Conservation (phyloP, 495 filamentous ascomycete genomes). For the Friedmanniomyces simplex region DNA sequence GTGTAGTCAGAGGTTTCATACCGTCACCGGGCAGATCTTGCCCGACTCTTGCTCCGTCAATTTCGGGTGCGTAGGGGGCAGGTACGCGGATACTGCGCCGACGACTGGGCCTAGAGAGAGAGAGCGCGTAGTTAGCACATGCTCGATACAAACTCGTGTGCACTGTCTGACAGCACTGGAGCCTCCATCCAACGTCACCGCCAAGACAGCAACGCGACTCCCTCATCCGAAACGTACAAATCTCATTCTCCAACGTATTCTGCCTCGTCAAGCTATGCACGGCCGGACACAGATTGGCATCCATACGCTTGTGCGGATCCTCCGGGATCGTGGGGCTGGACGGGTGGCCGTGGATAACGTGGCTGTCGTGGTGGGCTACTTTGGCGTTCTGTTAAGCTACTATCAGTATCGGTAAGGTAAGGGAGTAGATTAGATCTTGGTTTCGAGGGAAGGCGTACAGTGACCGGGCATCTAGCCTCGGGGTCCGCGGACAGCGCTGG, state of each 20-base stretch:
- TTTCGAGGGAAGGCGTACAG: neutral
- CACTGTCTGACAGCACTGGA: too few species aligned
- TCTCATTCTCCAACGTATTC: slow-evolving; percentile 5
- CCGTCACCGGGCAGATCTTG: neutral
- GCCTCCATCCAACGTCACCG: too few species aligned
- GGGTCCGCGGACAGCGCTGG: slow-evolving; percentile 8
- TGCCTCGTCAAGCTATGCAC: neutral
- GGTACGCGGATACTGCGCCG: slow-evolving; percentile 5
- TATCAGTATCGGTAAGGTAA: neutral
- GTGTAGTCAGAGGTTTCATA: neutral
- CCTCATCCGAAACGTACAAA: too few species aligned
- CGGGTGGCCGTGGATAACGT: slow-evolving; percentile 18
- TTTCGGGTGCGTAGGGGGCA: slow-evolving; percentile 16
- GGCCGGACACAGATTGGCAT: slow-evolving; percentile 10
- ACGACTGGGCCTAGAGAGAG: slow-evolving; percentile 3
- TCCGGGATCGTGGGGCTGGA: slow-evolving; percentile 4
- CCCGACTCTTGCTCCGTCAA: slow-evolving; percentile 13
- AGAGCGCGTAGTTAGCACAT: too few species aligned
- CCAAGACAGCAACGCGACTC: too few species aligned
- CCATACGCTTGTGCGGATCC: neutral
- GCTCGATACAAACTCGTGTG: neutral
- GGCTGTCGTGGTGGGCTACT: slow-evolving; percentile 11
- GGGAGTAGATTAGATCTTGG: neutral
- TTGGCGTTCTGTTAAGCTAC: slow-evolving; percentile 15
- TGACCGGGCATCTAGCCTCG: slow-evolving; percentile 17